Base-by-base conservation (phyloP, 2,329 filamentous ascomycete species). In the Calonectria pteridis region DNA sequence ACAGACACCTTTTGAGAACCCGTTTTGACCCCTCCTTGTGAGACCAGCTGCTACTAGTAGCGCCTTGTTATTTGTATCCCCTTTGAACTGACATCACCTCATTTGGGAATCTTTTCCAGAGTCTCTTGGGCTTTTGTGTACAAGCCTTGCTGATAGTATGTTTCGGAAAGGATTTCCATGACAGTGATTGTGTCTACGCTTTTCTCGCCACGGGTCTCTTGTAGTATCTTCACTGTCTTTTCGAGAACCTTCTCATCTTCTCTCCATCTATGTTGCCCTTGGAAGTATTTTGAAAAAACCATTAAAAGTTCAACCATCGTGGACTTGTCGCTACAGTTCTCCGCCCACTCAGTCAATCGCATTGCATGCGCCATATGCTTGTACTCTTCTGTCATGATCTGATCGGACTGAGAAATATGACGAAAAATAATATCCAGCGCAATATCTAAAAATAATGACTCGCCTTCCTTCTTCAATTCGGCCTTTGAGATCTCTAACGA, bases 301-400 rank as follows among this genome's bases (percentile, higher is more conserved):
- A 1, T 28, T 29, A 82, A 67, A 29, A 80, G 69, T 7, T 20
- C 31, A 2, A 67, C 71, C 50, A 70, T 66, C 16, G 71, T 58
- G 33, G 73, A 31, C 53, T 77, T 67, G 20, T 74, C 73, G 20
- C 59, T 64, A 68, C 78, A 74, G 2, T 75, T 18, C 31, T 79
- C 72, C 2, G 79, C 77, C 82, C 78, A 83, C 13, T 77, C 67
- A 10, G 70, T 75, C 23, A 77, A 75, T 46, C 69, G 77, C 35
- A 81, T 55, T 20, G 81, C 80, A 72, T 85, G 82, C 26, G 76
- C 69, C 16, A 83, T 49, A 53, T 83, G 83, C 69, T 83, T 78
- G 40, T 79, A 82, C 35, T 73, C 43, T 49, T 10, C 55, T 80
- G 78, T 81, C 37, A 72, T 70, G n/a, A 78, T 71, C 28, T 35